Evolutionary conservation across 129 eudicot species (phyloP), one percentile per base, ranked within the genome.

Genomic region (Erigeron canadensis): DNA sequence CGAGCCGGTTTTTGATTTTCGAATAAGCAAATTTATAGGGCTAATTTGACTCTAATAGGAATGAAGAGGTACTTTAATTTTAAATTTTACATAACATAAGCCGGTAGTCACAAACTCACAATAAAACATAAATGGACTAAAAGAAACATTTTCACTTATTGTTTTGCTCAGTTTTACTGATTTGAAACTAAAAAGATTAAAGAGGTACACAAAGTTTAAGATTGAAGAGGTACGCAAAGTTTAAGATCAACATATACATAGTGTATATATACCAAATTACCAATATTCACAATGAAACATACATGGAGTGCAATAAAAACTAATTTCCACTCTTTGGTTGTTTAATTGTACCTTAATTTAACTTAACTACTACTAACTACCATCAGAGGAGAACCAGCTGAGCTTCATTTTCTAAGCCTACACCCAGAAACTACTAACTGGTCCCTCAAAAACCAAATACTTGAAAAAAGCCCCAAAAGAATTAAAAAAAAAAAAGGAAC

Each of bases 351-450:
- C 76, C 53, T 47, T 50, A 69, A 28, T 51, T 50, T 59, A 19
- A 58, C 38, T 18, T 41, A 60, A 63, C 47, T 2, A 63, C 47
- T 2, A 15, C 8, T 62, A 77, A 78, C 77, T 63, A 43, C 77
- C 76, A 51, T 59, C 17, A 51, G 48, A 28, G 65, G 58, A 53
- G 23, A 65, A 71, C 84, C 87, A 79, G 87, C 87, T 83, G 87
- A 83, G 87, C 87, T 83, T 71, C 75, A 42, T 54, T 75, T 54
- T 70, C 82, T 76, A 79, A 28, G 39, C 67, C 72, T 75, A 82
- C 69, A 67, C 69, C 78, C 72, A 79, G 41, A 78, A 82, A 86
- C 89, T 85, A 79, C 89, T 68, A 82, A 67, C 89, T 82, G 82
- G 76, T 39, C 80, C 77, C 69, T 72, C 40, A 58, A 75, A 76